Evolutionary conservation across 305 asterid genomes (phyloP), one percentile per base, ranked within the genome.

Genomic region (Fraxinus velutina): DNA sequence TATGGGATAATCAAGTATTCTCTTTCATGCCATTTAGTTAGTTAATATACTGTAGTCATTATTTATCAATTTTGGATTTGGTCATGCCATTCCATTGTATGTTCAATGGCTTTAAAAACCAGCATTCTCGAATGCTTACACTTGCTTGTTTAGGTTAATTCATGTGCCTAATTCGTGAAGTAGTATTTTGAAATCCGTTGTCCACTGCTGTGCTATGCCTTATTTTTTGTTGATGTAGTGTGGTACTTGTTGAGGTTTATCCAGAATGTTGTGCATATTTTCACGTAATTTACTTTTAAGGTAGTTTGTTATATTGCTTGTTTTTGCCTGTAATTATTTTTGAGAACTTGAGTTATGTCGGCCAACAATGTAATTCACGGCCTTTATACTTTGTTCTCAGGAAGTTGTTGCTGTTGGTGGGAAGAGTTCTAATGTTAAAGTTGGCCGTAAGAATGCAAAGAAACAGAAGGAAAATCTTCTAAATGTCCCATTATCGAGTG

Each of bases 391-490:
- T 82, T 82, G 64, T 83, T 83, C 73, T 79, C 92, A 96, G 99
- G 99, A 94, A 91, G 89, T 92, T 84, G 93, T 52, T 60, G 93
- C 98, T 29, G 92, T 89, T 89, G 96, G 95, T 75, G 97, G 95
- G 84, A 93, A 89, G 90, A 90, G 87, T 80, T 79, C 93, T 33
- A 86, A 50, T 82, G 84, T 71, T 32, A 92, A 90, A 87, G 89
- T 37, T 80, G 92, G 95, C 44, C 92, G 98, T 30, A 96, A 92
- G 92, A 88, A 86, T 86, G 88, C 92, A 30, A 94, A 94, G 83
- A 92, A 80, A 83, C 97, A 86, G 88, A 94, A 92, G 87, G 98
- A 93, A 66, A 78, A 86, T 80, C 77, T 78, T 76, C 73, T 37
- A 33, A 83, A 79, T 68, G 71, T 72, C 50, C 32, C 86, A 9